Conservation (phyloP, 441 rosid species). For the Bruguiera hainesii region DNA sequence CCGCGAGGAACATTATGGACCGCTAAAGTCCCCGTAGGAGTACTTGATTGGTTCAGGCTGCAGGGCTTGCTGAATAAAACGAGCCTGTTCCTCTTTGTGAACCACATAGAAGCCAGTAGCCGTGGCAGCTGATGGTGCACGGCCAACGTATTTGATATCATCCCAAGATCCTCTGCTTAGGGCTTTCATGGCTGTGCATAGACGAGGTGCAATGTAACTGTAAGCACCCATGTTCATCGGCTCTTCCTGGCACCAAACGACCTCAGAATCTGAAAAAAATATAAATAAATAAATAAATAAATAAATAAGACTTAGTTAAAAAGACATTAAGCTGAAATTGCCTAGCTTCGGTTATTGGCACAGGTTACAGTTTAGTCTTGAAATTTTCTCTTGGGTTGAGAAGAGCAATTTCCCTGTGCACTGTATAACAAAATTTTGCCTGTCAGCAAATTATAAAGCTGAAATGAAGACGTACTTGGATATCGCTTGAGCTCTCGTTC, state of each 20-base stretch:
- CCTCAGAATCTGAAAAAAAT: constrained; percentile 57
- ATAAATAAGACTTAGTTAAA: not conserved
- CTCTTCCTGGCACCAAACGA: constrained; percentile 91
- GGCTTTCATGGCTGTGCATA: constrained; percentile 54
- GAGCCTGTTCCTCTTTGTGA: constrained; percentile 61
- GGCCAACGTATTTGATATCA: constrained; percentile 66
- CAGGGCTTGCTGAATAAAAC: constrained; percentile 58
- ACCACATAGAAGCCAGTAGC: constrained; percentile 70
- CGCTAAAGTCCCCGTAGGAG: too few relatives aligned
- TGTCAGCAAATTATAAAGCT: not conserved
- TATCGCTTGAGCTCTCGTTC: constrained; percentile 94
- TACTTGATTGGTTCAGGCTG: constrained; percentile 46
- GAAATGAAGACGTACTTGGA: constrained; percentile 59
- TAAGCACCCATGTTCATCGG: constrained; percentile 93
- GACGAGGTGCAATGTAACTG: constrained; percentile 56
- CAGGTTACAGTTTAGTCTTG: too few relatives aligned
- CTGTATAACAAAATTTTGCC: too few relatives aligned
- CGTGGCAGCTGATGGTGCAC: constrained; percentile 79
- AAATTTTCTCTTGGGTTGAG: too few relatives aligned
- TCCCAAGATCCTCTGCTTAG: constrained; percentile 52
- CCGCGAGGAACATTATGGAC: too few relatives aligned
- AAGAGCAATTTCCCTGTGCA: too few relatives aligned
- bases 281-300: not conserved
- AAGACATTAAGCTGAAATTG: not conserved
- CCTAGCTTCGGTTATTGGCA: too few relatives aligned